Percentiles rank a stretch among this genome's conserved stretches.
phyloP scores from a whole-genome alignment of 352 stramenopile genomes.

The Halophytophthora polymorphica region DNA sequence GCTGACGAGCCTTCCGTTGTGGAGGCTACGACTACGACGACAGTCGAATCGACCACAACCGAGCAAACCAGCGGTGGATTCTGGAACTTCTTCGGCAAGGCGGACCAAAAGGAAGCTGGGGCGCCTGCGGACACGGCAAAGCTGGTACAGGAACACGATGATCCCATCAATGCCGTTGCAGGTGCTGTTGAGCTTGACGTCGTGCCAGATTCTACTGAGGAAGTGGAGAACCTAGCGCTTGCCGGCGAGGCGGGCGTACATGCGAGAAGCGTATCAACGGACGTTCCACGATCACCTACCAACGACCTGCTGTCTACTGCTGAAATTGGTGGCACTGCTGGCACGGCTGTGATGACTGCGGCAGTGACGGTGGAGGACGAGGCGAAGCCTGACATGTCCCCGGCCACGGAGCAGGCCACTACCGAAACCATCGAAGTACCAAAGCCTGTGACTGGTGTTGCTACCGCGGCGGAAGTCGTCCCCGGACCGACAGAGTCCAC shows the following conservation, averaged over 20 bases:
- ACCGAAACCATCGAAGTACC: neutral
- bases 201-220: no score
- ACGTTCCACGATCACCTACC: neutral
- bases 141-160: neutral
- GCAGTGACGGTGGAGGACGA: neutral
- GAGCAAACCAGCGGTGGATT: constrained; percentile 8
- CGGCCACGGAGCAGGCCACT: neutral
- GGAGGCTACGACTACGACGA: neutral
- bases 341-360: neutral
- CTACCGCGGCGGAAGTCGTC: neutral
- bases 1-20: constrained; percentile 3
- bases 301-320: neutral
- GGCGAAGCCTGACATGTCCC: neutral
- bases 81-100: constrained; percentile 17
- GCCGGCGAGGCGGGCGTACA: no score
- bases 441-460: neutral
- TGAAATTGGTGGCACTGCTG: neutral
- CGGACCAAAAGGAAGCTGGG: constrained; percentile 1
- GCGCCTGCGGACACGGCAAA: neutral
- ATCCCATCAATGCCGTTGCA: no score
- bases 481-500: neutral
- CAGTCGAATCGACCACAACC: neutral
- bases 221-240: no score
- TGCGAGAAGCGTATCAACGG: neutral
- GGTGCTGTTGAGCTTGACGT: no score